Conservation (phyloP, 108 stramenopile genomes). For the Cyclotella cryptica region DNA sequence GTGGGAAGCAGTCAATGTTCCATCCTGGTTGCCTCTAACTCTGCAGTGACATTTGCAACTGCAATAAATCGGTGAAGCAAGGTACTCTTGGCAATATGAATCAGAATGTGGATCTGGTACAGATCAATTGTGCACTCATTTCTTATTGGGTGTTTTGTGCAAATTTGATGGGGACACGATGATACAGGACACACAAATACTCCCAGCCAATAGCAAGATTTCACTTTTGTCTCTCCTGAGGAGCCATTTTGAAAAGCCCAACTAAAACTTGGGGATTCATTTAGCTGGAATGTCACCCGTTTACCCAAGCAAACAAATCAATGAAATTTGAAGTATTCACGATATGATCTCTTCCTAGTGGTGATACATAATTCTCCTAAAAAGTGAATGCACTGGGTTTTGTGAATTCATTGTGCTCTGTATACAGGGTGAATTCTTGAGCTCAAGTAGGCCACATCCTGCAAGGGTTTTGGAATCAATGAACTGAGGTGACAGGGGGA, state of each 20-base stretch:
- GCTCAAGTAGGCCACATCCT: too few species aligned
- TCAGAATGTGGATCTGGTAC: neutral
- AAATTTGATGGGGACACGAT: neutral
- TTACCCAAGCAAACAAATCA: too few species aligned
- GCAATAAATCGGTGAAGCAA: neutral
- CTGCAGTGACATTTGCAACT: neutral
- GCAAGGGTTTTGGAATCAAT: too few species aligned
- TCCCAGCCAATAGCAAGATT: neutral
- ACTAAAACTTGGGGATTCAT: neutral
- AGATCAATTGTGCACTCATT: neutral
- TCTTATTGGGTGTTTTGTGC: neutral
- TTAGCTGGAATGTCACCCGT: too few species aligned
- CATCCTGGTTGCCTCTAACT: neutral
- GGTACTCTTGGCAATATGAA: neutral
- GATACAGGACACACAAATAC: neutral
- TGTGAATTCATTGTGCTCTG: too few species aligned
- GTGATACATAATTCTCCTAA: too few species aligned
- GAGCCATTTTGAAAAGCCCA: neutral
- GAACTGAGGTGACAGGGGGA: too few species aligned
- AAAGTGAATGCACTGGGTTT: too few species aligned
- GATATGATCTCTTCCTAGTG: too few species aligned
- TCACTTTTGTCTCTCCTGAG: neutral
- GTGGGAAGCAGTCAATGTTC: neutral
- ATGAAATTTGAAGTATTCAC: too few species aligned
- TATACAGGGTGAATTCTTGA: too few species aligned